These are phyloP conservation scores for Penicillium chermesinum DNA, from an alignment of 495 filamentous ascomycete genomes.

Conservation along the genomic window DNA sequence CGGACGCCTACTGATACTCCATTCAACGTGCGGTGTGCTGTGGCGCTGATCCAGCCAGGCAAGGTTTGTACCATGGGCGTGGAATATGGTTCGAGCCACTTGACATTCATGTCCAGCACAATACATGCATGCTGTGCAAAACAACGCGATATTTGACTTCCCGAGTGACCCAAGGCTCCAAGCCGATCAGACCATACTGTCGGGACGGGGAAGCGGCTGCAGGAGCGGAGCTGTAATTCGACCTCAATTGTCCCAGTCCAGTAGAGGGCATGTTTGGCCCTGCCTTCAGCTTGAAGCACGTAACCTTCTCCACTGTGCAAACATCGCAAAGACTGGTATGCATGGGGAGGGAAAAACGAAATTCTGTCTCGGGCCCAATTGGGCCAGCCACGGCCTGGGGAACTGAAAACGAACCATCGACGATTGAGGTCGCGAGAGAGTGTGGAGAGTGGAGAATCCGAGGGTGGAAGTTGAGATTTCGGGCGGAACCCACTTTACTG, in stretches of 20 bases:
- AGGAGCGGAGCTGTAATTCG: slow-evolving; percentile 10
- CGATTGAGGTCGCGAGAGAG: not conserved
- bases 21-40: not conserved
- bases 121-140: not conserved
- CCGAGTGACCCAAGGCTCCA: slow-evolving; percentile 16
- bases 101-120: too few relatives aligned
- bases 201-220: slow-evolving; percentile 18
- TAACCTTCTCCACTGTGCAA: too few relatives aligned
- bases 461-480: not conserved
- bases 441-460: not conserved
- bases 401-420: not conserved
- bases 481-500: not conserved
- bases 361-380: not conserved
- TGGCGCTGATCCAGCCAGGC: slow-evolving; percentile 1
- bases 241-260: slow-evolving; percentile 12
- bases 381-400: not conserved
- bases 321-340: not conserved
- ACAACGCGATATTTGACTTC: slow-evolving; percentile 1
- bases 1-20: not conserved
- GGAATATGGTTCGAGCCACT: too few relatives aligned
- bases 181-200: slow-evolving; percentile 20
- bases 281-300: too few relatives aligned
- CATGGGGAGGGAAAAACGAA: not conserved
- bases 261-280: too few relatives aligned
- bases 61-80: not conserved